Percentiles rank a stretch among this genome's conserved stretches.
Evolutionary conservation across 805 yeast species (phyloP).

Genomic region (Metschnikowia continentalis): DNA sequence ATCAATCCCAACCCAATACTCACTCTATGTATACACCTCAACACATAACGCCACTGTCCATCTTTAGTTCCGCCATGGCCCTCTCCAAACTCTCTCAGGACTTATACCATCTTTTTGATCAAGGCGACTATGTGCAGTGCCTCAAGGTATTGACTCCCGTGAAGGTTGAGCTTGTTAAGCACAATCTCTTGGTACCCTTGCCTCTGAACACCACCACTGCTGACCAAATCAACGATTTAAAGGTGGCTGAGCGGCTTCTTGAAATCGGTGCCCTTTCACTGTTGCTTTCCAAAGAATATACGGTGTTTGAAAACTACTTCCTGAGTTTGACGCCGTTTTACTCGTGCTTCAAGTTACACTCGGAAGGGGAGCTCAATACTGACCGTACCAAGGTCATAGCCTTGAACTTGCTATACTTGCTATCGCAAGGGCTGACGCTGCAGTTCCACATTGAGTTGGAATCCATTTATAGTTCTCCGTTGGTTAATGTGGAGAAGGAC

Average conservation of each 20-base stretch:
- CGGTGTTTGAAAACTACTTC: slow-evolving; percentile 65
- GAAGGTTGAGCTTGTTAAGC: slow-evolving; percentile 74
- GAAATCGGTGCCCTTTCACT: slow-evolving; percentile 86
- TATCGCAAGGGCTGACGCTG: slow-evolving; percentile 81
- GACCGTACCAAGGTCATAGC: slow-evolving; percentile 61
- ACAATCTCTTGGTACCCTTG: slow-evolving; percentile 69
- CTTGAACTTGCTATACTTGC: slow-evolving; percentile 66
- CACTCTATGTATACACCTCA: no score
- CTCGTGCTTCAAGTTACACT: slow-evolving; percentile 42
- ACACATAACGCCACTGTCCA: no score
- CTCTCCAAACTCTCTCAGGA: slow-evolving; percentile 67
- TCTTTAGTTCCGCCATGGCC: slow-evolving; percentile 38
- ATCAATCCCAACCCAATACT: no score
- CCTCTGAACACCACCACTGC: slow-evolving; percentile 29
- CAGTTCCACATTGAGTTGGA: slow-evolving; percentile 90
- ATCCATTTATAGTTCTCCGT: slow-evolving; percentile 49
- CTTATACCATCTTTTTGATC: slow-evolving; percentile 59
- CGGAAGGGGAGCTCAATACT: slow-evolving; percentile 26
- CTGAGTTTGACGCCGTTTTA: slow-evolving; percentile 79
- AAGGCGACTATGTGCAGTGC: slow-evolving; percentile 59
- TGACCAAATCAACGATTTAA: slow-evolving; percentile 58
- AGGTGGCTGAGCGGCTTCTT: slow-evolving; percentile 74
- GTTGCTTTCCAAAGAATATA: slow-evolving; percentile 58
- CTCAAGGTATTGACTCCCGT: slow-evolving; percentile 61
- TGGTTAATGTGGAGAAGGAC: slow-evolving; percentile 59